Base-by-base conservation (phyloP, 352 stramenopile species). In the Phytophthora citrophthora region DNA sequence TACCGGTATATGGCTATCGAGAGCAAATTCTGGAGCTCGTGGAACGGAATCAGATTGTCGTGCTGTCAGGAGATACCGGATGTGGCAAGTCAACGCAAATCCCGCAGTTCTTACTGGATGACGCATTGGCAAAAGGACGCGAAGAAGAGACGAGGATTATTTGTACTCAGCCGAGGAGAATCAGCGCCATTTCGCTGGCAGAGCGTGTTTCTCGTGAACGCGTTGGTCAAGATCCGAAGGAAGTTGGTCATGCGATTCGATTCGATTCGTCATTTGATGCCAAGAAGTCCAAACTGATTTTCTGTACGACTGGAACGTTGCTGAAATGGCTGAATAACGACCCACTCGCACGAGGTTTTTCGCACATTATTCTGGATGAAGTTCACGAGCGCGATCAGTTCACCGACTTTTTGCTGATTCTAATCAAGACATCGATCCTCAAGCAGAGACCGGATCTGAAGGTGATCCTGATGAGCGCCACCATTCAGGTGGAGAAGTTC, bases 251-350 rank as follows among this genome's bases (percentile, higher is more conserved):
- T 68, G 83, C 87, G 1, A 97, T 99, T 45, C 86, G 95, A 0
- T 89, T 98, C 23, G 95, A 99, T 67, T 86, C 79, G 39, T 84
- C 79, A 12, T 85, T 86, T 52, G 85, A 89, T 45, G 63, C 79
- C 6, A 53, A 89, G 24, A 72, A 88, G 34, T 99, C 96, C 32
- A 89, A 96, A 20, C 79, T 99, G 8, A 87, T 99, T 26, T 99
- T 99, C 72, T 98, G 93, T 67, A 99, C 97, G n/a, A 99, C 97
- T 4, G 97, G 87, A n/a, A 93, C 83, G 57, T 72, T 97, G 32
- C 70, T 97, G 1, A 91, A 93, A 48, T 95, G 83, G 82, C 79
- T 96, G 24, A 84, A 85, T 43, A 77, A 74, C 51, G 93, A 97
- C 54, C 79, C 86, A 9, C 70, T 86, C 23, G 77, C 95, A 0